Conservation (phyloP, 176 grass and related monocot species). For the Ensete glaucum region DNA sequence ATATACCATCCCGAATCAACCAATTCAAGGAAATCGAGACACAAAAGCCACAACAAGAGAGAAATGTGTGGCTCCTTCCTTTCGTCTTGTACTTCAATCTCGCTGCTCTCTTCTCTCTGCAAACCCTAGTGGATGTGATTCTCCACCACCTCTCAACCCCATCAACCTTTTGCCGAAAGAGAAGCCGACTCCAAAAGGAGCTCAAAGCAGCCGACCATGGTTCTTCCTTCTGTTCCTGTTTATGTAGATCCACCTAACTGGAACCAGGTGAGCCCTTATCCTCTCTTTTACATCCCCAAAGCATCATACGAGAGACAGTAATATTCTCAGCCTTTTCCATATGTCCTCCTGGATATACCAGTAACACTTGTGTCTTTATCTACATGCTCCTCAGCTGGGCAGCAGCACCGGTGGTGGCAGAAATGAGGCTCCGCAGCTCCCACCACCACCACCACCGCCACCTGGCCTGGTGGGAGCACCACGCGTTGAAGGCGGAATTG, state of each 20-base stretch:
- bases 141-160: constrained; percentile 64
- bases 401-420: constrained; percentile 18
- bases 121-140: constrained; percentile 60
- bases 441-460: not conserved
- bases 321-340: not conserved
- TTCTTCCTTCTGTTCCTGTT: constrained; percentile 74
- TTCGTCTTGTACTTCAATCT: not conserved
- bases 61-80: not conserved
- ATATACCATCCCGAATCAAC: too few relatives aligned
- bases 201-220: constrained; percentile 44
- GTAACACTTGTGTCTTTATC: not conserved
- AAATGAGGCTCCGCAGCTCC: constrained; percentile 24
- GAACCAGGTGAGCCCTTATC: constrained; percentile 63
- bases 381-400: constrained; percentile 8
- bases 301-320: not conserved
- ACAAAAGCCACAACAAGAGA: not conserved
- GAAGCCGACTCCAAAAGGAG: constrained; percentile 43
- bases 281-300: constrained; percentile 28
- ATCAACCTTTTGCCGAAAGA: constrained; percentile 47
- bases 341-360: not conserved
- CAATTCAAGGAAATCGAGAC: not conserved
- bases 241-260: constrained; percentile 91
- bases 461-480: not conserved
- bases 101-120: constrained; percentile 38
- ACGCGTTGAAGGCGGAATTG: not conserved